Evolutionary conservation across 768 basidiomycete genomes (phyloP), one percentile per base, ranked within the genome.

Genomic region (Naematelia encephala): DNA sequence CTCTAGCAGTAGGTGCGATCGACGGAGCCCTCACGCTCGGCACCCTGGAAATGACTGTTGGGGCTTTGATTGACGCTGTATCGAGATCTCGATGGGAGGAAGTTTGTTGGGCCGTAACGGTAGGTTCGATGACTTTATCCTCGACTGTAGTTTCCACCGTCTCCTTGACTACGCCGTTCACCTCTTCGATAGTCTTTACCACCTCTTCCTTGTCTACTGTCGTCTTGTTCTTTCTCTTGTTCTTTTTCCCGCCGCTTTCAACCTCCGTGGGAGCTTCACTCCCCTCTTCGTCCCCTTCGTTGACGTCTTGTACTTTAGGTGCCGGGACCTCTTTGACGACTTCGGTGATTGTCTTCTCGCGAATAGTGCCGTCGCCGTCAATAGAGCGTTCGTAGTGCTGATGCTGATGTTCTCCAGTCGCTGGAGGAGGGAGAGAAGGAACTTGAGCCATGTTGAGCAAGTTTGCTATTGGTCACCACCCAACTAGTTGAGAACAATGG

Each of bases 311-410:
- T n/a, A 39, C 14, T 44, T 45, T 27, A 28, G 42, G 27, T 11
- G 13, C 13, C 8, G 52, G 27, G 23, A 10, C 27, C 55, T 53
- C 13, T 56, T 49, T 21, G 50, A 59, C 39, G 27, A 55, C 61
- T 26, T 59, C 57, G 3, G 45, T 49, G 11, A 59, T 30, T 0
- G 61, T 58, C 51, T 49, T 48, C 30, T 58, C 61, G 39, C 39
- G 14, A 1, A 59, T 44, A 2, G 57, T 54, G 12, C 50, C 51
- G 30, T 52, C 51, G 21, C 23, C 57, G 2, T 56, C 56, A 28
- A 68, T 61, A 5, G 55, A 57, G n/a, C 67, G 43, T 22, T 60
- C 68, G 55, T 69, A 69, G 53, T 69, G 68, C 46, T 61, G 65
- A 49, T 69, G 67, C 51, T 65, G 64, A 49, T 69, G 67, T 34